Percentiles rank a stretch among this genome's conserved stretches.
Evolutionary conservation across 441 rosid species (phyloP).

Genomic region (Francoa sonchifolia): DNA sequence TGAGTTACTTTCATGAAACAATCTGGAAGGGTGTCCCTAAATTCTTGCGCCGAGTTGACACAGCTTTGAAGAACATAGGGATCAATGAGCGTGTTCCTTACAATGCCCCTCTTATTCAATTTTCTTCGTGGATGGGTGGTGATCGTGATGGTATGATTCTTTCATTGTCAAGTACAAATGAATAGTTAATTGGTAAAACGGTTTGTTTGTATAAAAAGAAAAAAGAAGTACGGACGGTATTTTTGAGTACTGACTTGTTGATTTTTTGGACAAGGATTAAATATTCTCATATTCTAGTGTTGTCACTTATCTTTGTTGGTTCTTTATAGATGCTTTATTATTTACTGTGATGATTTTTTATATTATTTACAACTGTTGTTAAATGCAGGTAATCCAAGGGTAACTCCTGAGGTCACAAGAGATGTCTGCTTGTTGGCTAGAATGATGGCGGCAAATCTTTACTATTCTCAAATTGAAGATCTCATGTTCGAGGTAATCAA

Average conservation of each 20-base stretch:
- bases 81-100: slow-evolving; percentile 69
- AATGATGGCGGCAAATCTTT: slow-evolving; percentile 76
- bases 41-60: slow-evolving; percentile 61
- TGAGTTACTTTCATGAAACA: slow-evolving; percentile 84
- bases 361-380: slow-evolving; percentile 1
- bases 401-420: slow-evolving; percentile 76
- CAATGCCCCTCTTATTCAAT: slow-evolving; percentile 82
- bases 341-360: neutral
- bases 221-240: no score
- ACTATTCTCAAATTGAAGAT: slow-evolving; percentile 65
- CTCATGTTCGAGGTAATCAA: slow-evolving; percentile 62
- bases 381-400: slow-evolving; percentile 59
- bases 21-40: slow-evolving; percentile 70
- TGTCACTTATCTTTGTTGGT: neutral
- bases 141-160: slow-evolving; percentile 67
- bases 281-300: no score
- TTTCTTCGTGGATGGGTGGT: slow-evolving; percentile 96
- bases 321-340: neutral
- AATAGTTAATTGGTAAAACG: no score
- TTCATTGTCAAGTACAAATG: no score
- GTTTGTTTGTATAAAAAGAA: neutral
- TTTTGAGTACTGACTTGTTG: no score
- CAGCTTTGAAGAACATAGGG: slow-evolving; percentile 56
- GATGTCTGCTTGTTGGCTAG: slow-evolving; percentile 72
- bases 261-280: no score